Evolutionary conservation across 2,329 filamentous ascomycete genomes (phyloP).

Genomic region (Dactylonectria estremocensis): DNA sequence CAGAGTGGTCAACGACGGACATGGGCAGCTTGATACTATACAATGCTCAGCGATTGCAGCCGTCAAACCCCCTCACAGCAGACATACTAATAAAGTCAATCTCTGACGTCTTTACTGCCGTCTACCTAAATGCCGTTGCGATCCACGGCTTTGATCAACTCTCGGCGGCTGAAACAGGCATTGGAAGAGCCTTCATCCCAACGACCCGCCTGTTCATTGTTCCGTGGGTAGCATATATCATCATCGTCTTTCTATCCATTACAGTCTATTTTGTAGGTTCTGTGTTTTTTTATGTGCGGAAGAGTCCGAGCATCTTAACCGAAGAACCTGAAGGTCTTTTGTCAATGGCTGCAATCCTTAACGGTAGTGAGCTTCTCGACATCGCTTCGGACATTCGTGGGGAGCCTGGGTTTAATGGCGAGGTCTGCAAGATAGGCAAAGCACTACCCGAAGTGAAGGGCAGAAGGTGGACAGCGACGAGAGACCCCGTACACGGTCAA

Average conservation of each 20-base stretch:
- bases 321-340: constrained; percentile 29
- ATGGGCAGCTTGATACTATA: constrained; percentile 29
- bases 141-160: constrained; percentile 23
- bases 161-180: constrained; percentile 6
- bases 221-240: constrained; percentile 25
- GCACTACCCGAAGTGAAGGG: no score
- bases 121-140: constrained; percentile 23
- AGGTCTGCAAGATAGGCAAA: no score
- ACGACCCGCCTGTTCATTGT: constrained; percentile 29
- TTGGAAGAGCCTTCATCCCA: constrained; percentile 7
- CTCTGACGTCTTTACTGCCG: constrained; percentile 23
- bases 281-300: constrained; percentile 8
- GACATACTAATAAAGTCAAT: constrained; percentile 20
- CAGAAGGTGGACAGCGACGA: no score
- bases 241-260: constrained; percentile 22
- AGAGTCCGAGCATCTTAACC: constrained; percentile 20
- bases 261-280: constrained; percentile 3
- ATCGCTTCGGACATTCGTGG: no score
- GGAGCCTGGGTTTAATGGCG: no score
- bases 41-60: constrained; percentile 16
- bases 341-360: constrained; percentile 3
- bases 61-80: constrained; percentile 6
- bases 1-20: constrained; percentile 26
- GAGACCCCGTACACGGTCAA: no score
- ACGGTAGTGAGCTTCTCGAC: no score